Evolutionary conservation across 148 eudicot species (phyloP), one percentile per base, ranked within the genome.

Genomic region (Camellia japonica): DNA sequence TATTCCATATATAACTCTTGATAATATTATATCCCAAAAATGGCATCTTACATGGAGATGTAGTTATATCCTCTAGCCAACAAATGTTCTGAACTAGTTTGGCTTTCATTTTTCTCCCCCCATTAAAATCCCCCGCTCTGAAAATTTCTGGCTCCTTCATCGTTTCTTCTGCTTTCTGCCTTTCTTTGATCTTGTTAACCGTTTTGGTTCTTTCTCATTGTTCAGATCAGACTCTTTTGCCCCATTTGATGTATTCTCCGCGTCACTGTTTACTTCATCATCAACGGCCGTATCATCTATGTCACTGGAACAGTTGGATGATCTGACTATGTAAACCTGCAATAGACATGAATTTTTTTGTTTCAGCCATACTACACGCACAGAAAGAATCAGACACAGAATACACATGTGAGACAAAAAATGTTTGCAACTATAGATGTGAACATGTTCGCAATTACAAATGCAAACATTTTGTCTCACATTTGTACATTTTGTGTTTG

Each of bases 281-380:
- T 47, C 65, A 42, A 3, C 43, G 2, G 46, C 9, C 8, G 15
- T 11, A 18, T 68, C 78, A 30, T 64, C 78, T n/a, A 79, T 80
- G n/a, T 72, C 41, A 38, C 71, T 72, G n/a, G 77, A 51, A 69
- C 69, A 15, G 13, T 72, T 41, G 16, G 81, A 79, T 74, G 88
- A 88, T 79, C 82, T 81, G 54, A 87, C 80, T 64, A 85, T 79
- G 85, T 89, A 85, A 61, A 87, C 78, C 91, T 89, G 86, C 82
- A 85, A 5, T 20, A 42, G 15, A 13, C 68, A 3, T 6, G 51
- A 2, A 4, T 8, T 6, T 42, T 38, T 8, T 49, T n/a, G 19
- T 55, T 18, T 51, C 7, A 1, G 38, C 6, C 20, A 10, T 30
- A 3, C 8, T 70, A 12, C 43, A 7, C 0, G 19, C 12, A 59